Percentiles rank a stretch among this genome's conserved stretches.
phyloP scores from a whole-genome alignment of 257 asterid genomes.

The Solanum pinnatisectum region DNA sequence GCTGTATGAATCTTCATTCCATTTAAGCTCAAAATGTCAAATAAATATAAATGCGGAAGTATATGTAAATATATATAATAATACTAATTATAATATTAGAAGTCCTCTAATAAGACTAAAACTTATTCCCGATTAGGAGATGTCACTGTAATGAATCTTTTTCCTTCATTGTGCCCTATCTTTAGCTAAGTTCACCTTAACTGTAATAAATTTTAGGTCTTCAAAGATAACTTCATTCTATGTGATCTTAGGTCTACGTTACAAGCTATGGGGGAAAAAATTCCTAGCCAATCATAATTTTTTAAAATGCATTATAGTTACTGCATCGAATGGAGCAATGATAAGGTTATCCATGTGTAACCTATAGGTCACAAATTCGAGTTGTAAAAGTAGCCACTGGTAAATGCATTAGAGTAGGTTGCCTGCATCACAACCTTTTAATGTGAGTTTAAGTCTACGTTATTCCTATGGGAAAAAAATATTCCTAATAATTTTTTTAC shows the following conservation, averaged over 20 bases:
- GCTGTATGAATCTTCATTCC: neutral
- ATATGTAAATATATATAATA: neutral
- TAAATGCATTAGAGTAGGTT: neutral
- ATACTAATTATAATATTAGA: neutral
- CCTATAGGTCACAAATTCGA: neutral
- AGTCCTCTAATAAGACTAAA: neutral
- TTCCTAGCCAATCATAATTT: neutral
- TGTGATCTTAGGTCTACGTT: neutral
- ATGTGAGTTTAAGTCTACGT: neutral
- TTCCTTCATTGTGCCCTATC: neutral
- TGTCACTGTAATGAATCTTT: neutral
- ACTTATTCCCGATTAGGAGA: neutral
- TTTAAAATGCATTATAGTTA: neutral
- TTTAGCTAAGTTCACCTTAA: neutral
- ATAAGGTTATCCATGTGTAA: neutral
- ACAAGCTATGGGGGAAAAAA: neutral
- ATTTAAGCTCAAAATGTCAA: neutral
- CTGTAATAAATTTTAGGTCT: neutral
- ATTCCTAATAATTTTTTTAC: no score
- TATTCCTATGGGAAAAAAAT: neutral
- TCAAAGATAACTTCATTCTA: neutral
- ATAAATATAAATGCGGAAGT: neutral
- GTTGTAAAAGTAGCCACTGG: accelerated
- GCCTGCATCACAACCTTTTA: neutral
- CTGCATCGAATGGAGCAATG: accelerated